Evolutionary conservation across 148 eudicot species (phyloP).

Genomic region (Nepenthes gracilis): DNA sequence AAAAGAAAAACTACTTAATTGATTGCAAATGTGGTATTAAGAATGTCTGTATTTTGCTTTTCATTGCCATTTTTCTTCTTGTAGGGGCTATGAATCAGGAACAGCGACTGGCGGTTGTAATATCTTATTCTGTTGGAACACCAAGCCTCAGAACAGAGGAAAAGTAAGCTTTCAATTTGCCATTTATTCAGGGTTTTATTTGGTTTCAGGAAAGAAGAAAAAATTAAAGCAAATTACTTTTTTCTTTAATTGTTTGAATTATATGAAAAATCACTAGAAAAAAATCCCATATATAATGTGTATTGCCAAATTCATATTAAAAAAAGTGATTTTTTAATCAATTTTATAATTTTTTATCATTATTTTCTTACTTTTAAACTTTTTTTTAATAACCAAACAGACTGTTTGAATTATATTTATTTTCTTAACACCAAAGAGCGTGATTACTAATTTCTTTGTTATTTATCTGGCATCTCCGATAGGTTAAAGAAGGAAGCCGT

Average conservation of each 20-base stretch:
- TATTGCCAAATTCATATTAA: too few relatives aligned
- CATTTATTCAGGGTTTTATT: background rate
- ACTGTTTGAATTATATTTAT: too few relatives aligned
- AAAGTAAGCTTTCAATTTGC: constrained; percentile 32
- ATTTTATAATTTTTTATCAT: too few relatives aligned
- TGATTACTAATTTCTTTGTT: background rate
- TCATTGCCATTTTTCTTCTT: background rate
- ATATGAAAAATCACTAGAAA: too few relatives aligned
- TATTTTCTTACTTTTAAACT: too few relatives aligned
- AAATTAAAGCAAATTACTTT: background rate
- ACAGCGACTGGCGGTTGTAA: constrained; percentile 66
- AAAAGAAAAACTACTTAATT: background rate
- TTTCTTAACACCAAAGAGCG: too few relatives aligned
- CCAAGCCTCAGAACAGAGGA: constrained; percentile 32
- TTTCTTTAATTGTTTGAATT: too few relatives aligned
- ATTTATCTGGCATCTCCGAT: constrained; percentile 6
- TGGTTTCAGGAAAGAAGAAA: too few relatives aligned
- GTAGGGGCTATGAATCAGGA: constrained; percentile 92
- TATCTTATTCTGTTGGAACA: constrained; percentile 76
- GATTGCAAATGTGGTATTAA: background rate
- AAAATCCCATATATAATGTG: too few relatives aligned
- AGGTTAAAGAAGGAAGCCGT: constrained; percentile 49
- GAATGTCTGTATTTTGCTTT: background rate
- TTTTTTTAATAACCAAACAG: too few relatives aligned
- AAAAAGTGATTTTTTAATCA: too few relatives aligned